Base-by-base conservation (phyloP, 805 yeast species). In the Suhomyces kilbournensis region DNA sequence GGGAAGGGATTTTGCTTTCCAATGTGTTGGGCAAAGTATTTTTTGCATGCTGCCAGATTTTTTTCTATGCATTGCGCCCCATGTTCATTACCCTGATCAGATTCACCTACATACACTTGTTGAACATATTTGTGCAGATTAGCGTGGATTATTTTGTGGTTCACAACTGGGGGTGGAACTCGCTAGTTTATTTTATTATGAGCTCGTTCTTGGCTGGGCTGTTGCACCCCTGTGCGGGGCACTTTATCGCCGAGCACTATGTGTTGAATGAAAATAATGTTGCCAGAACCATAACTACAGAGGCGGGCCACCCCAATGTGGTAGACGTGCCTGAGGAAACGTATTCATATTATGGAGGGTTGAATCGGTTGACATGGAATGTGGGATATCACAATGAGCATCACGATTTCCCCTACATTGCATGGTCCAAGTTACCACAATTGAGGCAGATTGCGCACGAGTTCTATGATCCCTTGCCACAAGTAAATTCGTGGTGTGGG, bases 321-420 rank as follows among this genome's bases (percentile, higher is more conserved):
- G 17, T 15, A 17, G 52, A 53, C n/a, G 58, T 71, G 23, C 92
- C 93, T 0, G 72, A 81, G 7, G 97, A 91, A 65, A 91, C 97
- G 0, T 91, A 85, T 64, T 87, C 96, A 7, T 91, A 91, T 70
- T 91, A 91, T 62, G 97, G 97, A 0, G 70, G 82, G 23, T 76
- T 91, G 58, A 91, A 91, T 64, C 53, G 77, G 39, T 71, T 92
- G 57, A 89, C 94, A 1, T 91, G 96, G 93, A 91, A 91, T 61
- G 97, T 90, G 7, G 97, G 97, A 2, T 83, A 89, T 65, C 97
- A 91, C 69, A 90, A 88, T 62, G 97, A 91, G 69, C 97, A 91
- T 68, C 97, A 91, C 65, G 97, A 91, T 71, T 91, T 91, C 77
- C 97, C 97, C 1, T 91, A 85, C 66, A 80, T 91, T 60, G 93